phyloP scores from a whole-genome alignment of 345 rosid genomes.

The Ceriops decandra region DNA sequence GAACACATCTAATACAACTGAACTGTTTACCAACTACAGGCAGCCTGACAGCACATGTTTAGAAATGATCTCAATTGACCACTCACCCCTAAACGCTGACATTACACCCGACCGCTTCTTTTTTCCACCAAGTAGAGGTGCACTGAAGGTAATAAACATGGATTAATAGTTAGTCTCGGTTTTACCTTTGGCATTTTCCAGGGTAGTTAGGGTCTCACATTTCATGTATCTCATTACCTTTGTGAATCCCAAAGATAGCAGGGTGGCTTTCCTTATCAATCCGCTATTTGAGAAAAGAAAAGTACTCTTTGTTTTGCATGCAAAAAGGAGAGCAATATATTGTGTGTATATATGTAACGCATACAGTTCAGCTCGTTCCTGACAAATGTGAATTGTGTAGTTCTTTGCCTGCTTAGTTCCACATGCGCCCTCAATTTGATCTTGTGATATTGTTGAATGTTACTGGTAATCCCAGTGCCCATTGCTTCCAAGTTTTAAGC shows the following conservation, averaged over 20 bases:
- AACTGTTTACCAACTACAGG: conserved; percentile 43
- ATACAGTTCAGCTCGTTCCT: conserved; percentile 18
- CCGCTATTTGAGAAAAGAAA: conserved; percentile 25
- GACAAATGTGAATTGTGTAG: conserved; percentile 7
- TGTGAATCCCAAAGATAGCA: conserved; percentile 15
- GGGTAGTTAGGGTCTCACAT: conserved; percentile 26
- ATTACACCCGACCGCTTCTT: conserved; percentile 40
- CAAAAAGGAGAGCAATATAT: conserved; percentile 30
- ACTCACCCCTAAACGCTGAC: conserved; percentile 58
- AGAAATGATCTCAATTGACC: conserved; percentile 73
- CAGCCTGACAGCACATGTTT: conserved; percentile 62
- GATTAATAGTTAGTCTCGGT: conserved; percentile 30
- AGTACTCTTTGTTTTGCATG: conserved; percentile 18
- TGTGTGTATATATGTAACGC: conserved; percentile 34
- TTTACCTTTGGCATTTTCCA: conserved; percentile 26
- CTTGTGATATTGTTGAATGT: conserved; percentile 3
- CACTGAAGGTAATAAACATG: conserved; percentile 34
- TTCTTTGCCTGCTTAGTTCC: not conserved
- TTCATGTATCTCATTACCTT: conserved; percentile 15
- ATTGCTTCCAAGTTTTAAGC: not conserved
- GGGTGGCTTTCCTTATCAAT: conserved; percentile 24
- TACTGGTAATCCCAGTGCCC: not conserved
- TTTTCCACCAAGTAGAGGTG: conserved; percentile 32
- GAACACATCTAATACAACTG: conserved; percentile 77
- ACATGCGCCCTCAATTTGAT: conserved; percentile 10